Evolutionary conservation across 2,329 filamentous ascomycete genomes (phyloP), one percentile per base, ranked within the genome.

Genomic region (Cercospora sesami): DNA sequence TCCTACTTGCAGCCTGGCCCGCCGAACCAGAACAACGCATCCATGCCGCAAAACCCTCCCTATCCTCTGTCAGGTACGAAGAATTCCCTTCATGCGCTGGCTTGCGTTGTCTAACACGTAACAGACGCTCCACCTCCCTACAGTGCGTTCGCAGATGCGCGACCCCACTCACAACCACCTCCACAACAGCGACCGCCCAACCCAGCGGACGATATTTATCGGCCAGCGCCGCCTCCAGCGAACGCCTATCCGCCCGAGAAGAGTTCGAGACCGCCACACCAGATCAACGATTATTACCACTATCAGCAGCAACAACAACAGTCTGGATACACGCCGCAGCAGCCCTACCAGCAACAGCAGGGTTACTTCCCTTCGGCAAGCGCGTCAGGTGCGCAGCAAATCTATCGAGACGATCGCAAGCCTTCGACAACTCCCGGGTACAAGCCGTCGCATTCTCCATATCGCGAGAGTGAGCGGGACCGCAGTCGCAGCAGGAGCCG

Each of bases 71-170:
- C 72, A 51, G 45, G 60, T 63, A 63, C 16, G 60, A 26, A 48
- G 26, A 31, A 8, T 28, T 26, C 18, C 36, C 31, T 33, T 16
- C 36, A 28, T 28, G n/a, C 42, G n/a, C 30, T 28, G 26, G 8
- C 21, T 26, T 36, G 21, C n/a, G n/a, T 21, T 12, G 18, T 23
- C 59, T 61, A 36, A 61, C 59, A 61, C 33, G 10, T n/a, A 26
- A n/a, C 48, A 28, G 75, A 77, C 57, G 73, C 72, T 2, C 75
- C 75, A 23, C 75, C 75, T 39, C 75, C 75, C 48, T 77, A 77
- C 68, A 65, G 67, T 21, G 60, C 62, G 21, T 71, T 71, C 42
- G 51, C 67, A 9, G 67, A 71, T n/a, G 61, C 60, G 36, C 74
- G 77, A 68, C 71, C 75, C 21, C 74, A 73, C 51, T 72, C 72